Evolutionary conservation across 352 stramenopile species (phyloP).

Genomic region (Phytophthora sp.): DNA sequence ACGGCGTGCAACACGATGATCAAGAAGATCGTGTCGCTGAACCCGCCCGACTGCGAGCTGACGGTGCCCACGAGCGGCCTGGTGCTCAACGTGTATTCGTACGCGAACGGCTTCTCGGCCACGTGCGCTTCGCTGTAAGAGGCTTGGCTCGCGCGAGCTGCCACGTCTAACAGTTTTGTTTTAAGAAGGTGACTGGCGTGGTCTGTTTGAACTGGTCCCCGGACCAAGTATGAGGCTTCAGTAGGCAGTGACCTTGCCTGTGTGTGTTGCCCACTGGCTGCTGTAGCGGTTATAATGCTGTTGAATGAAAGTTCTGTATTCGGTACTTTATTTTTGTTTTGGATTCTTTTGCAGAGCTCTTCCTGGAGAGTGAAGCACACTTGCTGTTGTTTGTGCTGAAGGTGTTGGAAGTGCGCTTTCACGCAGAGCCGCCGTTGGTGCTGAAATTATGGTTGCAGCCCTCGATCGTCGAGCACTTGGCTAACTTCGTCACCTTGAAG

Average conservation of each 20-base stretch:
- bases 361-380: too few relatives aligned
- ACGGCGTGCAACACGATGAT: slow-evolving; percentile 32
- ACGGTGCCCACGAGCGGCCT: slow-evolving; percentile 35
- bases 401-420: too few relatives aligned
- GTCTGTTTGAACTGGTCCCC: not conserved
- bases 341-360: not conserved
- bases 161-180: not conserved
- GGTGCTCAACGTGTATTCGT: slow-evolving; percentile 34
- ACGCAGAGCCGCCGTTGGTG: too few relatives aligned
- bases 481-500: too few relatives aligned
- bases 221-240: not conserved
- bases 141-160: not conserved
- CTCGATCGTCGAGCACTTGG: too few relatives aligned
- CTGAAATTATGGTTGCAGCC: too few relatives aligned
- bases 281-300: not conserved
- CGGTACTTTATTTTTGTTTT: not conserved
- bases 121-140: slow-evolving; percentile 21
- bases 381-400: too few relatives aligned
- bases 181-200: not conserved
- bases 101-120: slow-evolving; percentile 29
- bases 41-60: slow-evolving; percentile 35
- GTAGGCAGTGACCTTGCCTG: not conserved
- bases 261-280: too few relatives aligned
- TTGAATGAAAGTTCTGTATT: slow-evolving; percentile 9
- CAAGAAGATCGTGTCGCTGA: slow-evolving; percentile 25